Conservation (phyloP, 176 grass and related monocot genomes). For the Phragmites australis region DNA sequence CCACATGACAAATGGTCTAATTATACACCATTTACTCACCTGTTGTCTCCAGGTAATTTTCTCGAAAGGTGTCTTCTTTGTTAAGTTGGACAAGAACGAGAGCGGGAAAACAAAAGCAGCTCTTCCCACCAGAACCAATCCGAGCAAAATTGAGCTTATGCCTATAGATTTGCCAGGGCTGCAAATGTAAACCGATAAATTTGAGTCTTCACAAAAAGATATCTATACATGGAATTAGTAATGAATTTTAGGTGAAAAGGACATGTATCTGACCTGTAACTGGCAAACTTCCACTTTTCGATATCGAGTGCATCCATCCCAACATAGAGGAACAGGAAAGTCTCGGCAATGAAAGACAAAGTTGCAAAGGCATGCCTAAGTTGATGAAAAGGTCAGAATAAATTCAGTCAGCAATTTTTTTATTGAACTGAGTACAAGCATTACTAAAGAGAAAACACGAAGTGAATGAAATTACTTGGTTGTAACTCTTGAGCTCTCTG, state of each 20-base stretch:
- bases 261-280: conserved; percentile 62
- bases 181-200: conserved; percentile 36
- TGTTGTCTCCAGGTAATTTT: conserved; percentile 87
- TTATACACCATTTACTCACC: conserved; percentile 41
- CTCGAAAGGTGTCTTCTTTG: conserved; percentile 59
- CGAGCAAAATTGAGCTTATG: conserved; percentile 83
- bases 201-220: background rate
- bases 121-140: conserved; percentile 86
- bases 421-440: background rate
- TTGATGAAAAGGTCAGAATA: conserved; percentile 11
- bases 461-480: conserved; percentile 75
- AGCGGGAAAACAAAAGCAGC: conserved; percentile 99
- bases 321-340: conserved; percentile 95
- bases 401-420: background rate
- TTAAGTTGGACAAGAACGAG: conserved; percentile 89
- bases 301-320: conserved; percentile 98
- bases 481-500: conserved; percentile 97
- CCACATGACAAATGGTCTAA: background rate
- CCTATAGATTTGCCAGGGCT: conserved; percentile 89
- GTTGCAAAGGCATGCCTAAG: conserved; percentile 93
- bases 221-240: background rate
- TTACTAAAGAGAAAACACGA: background rate
- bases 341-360: conserved; percentile 95
- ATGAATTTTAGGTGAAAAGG: conserved; percentile 16
- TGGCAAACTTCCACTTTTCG: conserved; percentile 90